phyloP scores from a whole-genome alignment of 129 eudicot genomes.

The Silybum marianum region DNA sequence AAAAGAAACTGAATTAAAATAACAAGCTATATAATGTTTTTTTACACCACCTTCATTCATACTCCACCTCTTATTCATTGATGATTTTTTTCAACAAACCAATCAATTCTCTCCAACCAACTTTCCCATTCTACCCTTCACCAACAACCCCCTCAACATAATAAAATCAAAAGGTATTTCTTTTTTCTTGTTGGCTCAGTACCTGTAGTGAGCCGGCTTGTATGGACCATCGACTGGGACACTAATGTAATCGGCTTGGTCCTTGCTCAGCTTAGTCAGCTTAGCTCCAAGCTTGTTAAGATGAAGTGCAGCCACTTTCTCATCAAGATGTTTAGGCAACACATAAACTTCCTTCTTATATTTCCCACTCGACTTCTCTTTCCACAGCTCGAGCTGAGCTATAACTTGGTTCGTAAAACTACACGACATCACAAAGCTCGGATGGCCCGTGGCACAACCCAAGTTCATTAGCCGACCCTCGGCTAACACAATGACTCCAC shows the following conservation, averaged over 20 bases:
- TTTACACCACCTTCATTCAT: slow-evolving; percentile 22
- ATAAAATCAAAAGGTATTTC: background rate
- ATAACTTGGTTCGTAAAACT: slow-evolving; percentile 55
- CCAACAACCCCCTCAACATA: background rate
- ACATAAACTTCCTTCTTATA: slow-evolving; percentile 51
- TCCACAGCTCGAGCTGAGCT: slow-evolving; percentile 56
- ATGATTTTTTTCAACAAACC: slow-evolving; percentile 18
- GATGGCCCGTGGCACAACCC: slow-evolving; percentile 58
- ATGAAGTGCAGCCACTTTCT: slow-evolving; percentile 57
- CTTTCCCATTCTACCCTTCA: slow-evolving; percentile 4
- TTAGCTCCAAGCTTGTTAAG: slow-evolving; percentile 56
- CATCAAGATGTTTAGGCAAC: slow-evolving; percentile 53
- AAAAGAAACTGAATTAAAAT: background rate
- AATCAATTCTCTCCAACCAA: slow-evolving; percentile 20
- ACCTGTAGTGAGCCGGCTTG: slow-evolving; percentile 59
- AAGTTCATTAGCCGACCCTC: slow-evolving; percentile 51
- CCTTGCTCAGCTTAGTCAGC: slow-evolving; percentile 46
- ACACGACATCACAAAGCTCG: slow-evolving; percentile 61
- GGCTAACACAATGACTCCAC: slow-evolving; percentile 36
- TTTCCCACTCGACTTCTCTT: slow-evolving; percentile 40
- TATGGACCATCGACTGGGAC: slow-evolving; percentile 52
- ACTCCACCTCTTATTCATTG: background rate
- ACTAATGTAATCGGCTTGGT: slow-evolving; percentile 52
- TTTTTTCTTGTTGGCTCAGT: slow-evolving; percentile 15
- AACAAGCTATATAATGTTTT: background rate